These are phyloP conservation scores for Boletus smithii DNA, from an alignment of 1,284 basidiomycete species.

Conservation along the genomic window DNA sequence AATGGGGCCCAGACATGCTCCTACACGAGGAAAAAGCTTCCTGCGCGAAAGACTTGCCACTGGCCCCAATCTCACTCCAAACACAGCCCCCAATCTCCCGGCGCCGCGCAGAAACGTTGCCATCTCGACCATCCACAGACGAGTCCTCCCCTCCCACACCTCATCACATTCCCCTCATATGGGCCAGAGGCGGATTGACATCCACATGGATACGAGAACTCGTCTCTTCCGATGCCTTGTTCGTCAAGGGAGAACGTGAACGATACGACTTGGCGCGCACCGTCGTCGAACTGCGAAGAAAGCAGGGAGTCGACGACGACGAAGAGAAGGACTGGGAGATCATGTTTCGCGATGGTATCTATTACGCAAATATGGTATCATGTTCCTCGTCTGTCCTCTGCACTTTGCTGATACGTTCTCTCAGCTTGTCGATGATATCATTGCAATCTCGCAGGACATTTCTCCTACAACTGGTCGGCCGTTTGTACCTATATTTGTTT, in stretches of 20 bases:
- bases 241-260: conserved; percentile 75
- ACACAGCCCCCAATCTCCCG: conserved; percentile 14
- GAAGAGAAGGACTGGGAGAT: conserved; percentile 68
- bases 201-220: conserved; percentile 74
- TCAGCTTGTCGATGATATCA: conserved; percentile 75
- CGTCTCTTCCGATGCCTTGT: conserved; percentile 77
- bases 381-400: background rate
- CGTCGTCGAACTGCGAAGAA: conserved; percentile 72
- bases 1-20: conserved; percentile 84
- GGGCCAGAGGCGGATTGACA: conserved; percentile 67
- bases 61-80: conserved; percentile 14
- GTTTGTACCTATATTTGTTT: conserved; percentile 61
- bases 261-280: conserved; percentile 76
- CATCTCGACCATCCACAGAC: conserved; percentile 22
- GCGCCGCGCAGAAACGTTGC: conserved; percentile 32
- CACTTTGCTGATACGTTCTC: conserved; percentile 11
- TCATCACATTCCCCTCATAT: conserved; percentile 49
- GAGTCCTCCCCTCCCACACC: conserved; percentile 12
- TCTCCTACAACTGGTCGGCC: conserved; percentile 68
- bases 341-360: conserved; percentile 78
- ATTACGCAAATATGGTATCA: conserved; percentile 83
- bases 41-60: conserved; percentile 14
- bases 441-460: conserved; percentile 66
- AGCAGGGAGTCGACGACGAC: conserved; percentile 43
- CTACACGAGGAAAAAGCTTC: conserved; percentile 53